These are phyloP conservation scores for Balakata baccata DNA, from an alignment of 345 rosid genomes.

Conservation along the genomic window DNA sequence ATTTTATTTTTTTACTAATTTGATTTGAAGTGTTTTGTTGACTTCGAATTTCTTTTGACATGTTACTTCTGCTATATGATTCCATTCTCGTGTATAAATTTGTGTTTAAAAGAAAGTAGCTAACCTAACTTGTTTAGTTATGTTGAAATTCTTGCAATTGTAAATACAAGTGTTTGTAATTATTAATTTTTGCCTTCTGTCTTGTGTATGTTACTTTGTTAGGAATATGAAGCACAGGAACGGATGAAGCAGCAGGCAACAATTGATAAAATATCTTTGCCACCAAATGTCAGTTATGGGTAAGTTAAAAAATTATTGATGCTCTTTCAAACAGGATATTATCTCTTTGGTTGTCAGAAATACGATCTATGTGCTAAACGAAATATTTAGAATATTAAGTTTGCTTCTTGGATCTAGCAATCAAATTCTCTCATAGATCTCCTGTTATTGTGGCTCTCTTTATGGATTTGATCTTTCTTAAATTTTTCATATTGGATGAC, in stretches of 20 bases:
- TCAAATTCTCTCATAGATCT: neutral
- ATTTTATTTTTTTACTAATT: too few species aligned
- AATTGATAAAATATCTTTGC: slow-evolving; percentile 58
- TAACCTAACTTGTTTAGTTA: neutral
- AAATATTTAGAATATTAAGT: neutral
- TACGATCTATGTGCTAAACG: neutral
- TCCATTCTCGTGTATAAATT: neutral
- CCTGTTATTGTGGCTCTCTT: neutral
- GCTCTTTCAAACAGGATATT: neutral
- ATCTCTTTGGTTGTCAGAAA: neutral
- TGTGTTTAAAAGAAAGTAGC: neutral
- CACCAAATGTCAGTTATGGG: slow-evolving; percentile 66
- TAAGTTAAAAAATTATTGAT: slow-evolving; percentile 31
- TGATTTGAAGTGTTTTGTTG: neutral
- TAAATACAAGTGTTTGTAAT: neutral
- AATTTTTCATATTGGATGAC: neutral
- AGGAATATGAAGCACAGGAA: slow-evolving; percentile 82
- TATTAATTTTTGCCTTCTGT: neutral
- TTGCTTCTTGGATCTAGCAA: neutral
- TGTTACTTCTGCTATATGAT: neutral
- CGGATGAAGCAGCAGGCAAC: slow-evolving; percentile 62
- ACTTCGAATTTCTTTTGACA: neutral
- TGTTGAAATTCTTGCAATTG: neutral
- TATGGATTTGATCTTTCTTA: neutral
- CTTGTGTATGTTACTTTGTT: slow-evolving; percentile 2